Evolutionary conservation across 306 rosid genomes (phyloP).

Genomic region (Sechiopsis laciniata): DNA sequence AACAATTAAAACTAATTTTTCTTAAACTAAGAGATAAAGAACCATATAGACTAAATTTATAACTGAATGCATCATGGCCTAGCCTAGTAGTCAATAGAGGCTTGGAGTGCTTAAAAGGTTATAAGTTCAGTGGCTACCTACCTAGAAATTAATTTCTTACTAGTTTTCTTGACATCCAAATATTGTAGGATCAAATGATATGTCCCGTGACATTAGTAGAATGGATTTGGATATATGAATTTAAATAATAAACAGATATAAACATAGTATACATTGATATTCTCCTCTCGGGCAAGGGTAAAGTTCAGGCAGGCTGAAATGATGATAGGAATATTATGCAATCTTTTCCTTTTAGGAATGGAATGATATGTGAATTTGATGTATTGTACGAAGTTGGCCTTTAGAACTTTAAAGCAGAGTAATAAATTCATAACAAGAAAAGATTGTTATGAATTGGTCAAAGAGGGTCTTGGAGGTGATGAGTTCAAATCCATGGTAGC

Average conservation of each 20-base stretch:
- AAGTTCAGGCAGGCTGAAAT: neutral
- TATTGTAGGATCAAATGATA: too few species aligned
- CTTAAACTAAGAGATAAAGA: neutral
- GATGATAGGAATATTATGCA: neutral
- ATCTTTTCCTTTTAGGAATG: neutral
- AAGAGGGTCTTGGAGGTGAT: too few species aligned
- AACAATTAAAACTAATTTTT: neutral
- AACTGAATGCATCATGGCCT: neutral
- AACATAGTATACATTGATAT: neutral
- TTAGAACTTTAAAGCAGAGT: neutral
- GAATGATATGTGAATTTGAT: neutral
- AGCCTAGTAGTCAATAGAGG: too few species aligned
- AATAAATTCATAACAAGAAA: conserved; percentile 12
- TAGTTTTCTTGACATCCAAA: too few species aligned
- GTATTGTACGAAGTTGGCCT: neutral
- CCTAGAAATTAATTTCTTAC: too few species aligned
- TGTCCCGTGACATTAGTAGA: too few species aligned
- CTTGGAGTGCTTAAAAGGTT: too few species aligned
- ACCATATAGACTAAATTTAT: neutral
- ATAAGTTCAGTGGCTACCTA: too few species aligned
- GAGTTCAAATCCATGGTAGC: too few species aligned
- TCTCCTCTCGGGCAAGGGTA: neutral
- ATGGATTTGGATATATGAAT: too few species aligned
- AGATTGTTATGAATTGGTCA: too few species aligned
- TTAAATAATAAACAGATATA: neutral